Base-by-base conservation (phyloP, 129 eudicot species). In the Artemisia tridentata region DNA sequence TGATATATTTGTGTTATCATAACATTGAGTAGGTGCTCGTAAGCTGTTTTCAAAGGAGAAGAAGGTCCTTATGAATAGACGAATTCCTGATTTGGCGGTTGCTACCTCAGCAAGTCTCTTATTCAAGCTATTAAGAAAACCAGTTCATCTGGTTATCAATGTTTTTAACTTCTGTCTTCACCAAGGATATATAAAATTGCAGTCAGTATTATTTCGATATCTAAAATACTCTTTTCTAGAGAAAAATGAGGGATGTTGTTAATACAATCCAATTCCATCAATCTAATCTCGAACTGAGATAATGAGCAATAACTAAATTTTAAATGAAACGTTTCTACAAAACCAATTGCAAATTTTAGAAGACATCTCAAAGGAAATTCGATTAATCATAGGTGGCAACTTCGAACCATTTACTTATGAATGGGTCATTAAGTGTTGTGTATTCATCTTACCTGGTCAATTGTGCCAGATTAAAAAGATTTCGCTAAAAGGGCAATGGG, bases 1-100 rank as follows among this genome's bases (percentile, higher is more conserved):
- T 45, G 11, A 25, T 21, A 23, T 71, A 45, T 9, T 10, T 48
- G 50, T 60, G 69, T 48, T 58, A n/a, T 68, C 49, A 31, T 45
- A 76, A 51, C 31, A 6, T 45, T 71, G 76, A 38, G n/a, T 84
- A 95, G 99, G 93, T 63, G 75, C 86, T 47, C 91, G 90, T 31
- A 95, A 84, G 83, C 62, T 95, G 75, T 90, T 95, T 75, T 73
- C 96, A n/a, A 84, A 82, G 80, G 99, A 90, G 75, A 97, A 95
- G 77, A 95, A 88, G 86, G 56, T 72, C 18, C 78, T 90, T 67
- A 60, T 90, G 82, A 95, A 95, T 78, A 85, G 77, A 69, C 95
- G 96, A 75, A 65, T 76, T 73, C 99, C 99, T 72, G 90, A 90
- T 75, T 72, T 95, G 34, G 86, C 84, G 34, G 78, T 65, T 75